Base-by-base conservation (phyloP, 2,329 filamentous ascomycete genomes). In the Fusarium denticulatum region DNA sequence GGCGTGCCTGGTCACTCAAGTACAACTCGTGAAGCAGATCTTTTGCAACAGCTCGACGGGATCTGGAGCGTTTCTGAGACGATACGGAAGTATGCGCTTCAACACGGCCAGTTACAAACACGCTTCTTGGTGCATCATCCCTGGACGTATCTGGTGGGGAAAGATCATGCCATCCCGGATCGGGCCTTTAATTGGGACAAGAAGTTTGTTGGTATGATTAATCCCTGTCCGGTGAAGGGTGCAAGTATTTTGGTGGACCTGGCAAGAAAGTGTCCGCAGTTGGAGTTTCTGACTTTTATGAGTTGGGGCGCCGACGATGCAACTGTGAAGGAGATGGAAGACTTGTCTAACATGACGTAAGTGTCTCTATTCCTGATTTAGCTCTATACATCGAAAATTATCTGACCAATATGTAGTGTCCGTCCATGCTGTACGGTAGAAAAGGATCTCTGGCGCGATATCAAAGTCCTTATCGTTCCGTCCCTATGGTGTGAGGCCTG, bases 401-500 rank as follows among this genome's bases (percentile, higher is more conserved):
- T 14, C 32, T 52, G 2, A 52, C 32, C 0, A 11, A 1, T 24
- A 4, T 16, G 7, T 8, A 63, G 60, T 10, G 37, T 24, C 11
- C 42, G 34, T 7, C 40, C 60, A 0, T n/a, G 11, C 4, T 39
- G 34, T 7, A 15, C 24, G 3, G 11, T n/a, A 8, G 26, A 20
- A 14, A 28, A 63, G 4, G 53, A 60, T 9, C 53, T 63, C n/a
- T 63, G 60, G 60, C 28, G 42, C 5, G 60, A 47, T 20, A 39
- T 47, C 6, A 63, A 60, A 34, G 39, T 60, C 1, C 53, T 63
- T 7, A 7, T 63, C 11, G 42, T 60, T 20, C 60, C 60, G 0
- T 63, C 60, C 9, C 60, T 63, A 1, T 63, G 60, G 60, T 60
- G n/a, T 12, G 60, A 63, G 42, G 60, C 60, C 0, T 63, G 60